phyloP scores from a whole-genome alignment of 768 basidiomycete genomes.

The Tulasnella sp. region DNA sequence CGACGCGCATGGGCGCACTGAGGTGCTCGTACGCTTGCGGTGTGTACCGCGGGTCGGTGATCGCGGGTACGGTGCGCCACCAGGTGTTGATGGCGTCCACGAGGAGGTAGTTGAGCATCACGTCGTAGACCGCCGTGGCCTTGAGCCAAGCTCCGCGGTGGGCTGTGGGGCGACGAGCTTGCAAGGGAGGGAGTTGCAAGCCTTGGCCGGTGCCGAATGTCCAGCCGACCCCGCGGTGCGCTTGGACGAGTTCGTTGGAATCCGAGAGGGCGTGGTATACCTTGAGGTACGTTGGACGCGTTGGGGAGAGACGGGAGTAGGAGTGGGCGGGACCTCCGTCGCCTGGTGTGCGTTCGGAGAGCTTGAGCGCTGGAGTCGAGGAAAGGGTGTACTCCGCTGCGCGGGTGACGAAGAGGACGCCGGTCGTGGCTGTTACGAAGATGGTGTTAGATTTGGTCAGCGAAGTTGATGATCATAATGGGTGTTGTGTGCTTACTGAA shows the following conservation, averaged over 20 bases:
- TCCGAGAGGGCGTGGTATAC: background rate
- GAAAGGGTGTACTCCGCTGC: background rate
- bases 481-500: no score
- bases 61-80: slow-evolving; percentile 5
- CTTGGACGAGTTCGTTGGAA: background rate
- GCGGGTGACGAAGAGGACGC: background rate
- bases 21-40: background rate
- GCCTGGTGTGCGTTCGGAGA: background rate
- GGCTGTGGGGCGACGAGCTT: background rate
- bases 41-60: background rate
- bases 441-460: no score
- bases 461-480: no score
- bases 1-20: background rate
- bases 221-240: slow-evolving; percentile 1
- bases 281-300: background rate
- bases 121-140: background rate
- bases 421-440: background rate
- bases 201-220: slow-evolving; percentile 9
- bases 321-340: background rate
- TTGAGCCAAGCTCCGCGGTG: background rate
- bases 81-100: slow-evolving; percentile 9
- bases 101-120: background rate
- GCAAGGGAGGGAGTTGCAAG: background rate
- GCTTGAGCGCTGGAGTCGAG: background rate
- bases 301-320: no score